A percentile compares a stretch with the other conserved stretches of the same genome.
phyloP scores from a whole-genome alignment of 805 yeast genomes.

The Vanderwaltozyma verrucispora region DNA sequence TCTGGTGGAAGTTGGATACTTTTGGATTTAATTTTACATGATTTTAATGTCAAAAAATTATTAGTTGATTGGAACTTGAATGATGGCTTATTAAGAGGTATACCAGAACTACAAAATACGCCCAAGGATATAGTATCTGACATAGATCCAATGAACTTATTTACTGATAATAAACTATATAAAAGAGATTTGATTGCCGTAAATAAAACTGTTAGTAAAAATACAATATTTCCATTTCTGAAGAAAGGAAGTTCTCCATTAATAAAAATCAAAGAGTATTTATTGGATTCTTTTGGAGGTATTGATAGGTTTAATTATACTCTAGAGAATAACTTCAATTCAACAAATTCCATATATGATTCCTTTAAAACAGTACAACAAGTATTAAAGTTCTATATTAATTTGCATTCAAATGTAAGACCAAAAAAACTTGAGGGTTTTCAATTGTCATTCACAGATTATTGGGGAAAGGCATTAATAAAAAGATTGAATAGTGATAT shows the following conservation, averaged over 20 bases:
- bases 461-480: constrained; percentile 56
- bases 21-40: constrained; percentile 35
- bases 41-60: constrained; percentile 28
- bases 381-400: constrained; percentile 38
- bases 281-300: neutral
- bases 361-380: constrained; percentile 25
- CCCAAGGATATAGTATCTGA: constrained; percentile 14
- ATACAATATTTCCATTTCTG: too few species aligned
- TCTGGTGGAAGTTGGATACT: constrained; percentile 72
- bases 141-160: neutral
- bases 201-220: too few species aligned
- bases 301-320: constrained; percentile 2
- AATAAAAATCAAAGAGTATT: constrained; percentile 7
- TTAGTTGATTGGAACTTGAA: constrained; percentile 33
- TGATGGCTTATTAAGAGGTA: constrained; percentile 43
- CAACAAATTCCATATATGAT: constrained; percentile 5
- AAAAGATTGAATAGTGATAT: constrained; percentile 26
- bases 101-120: constrained; percentile 41
- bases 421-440: constrained; percentile 44
- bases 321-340: constrained; percentile 1
- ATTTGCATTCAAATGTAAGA: constrained; percentile 44
- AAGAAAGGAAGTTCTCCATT: constrained; percentile 8
- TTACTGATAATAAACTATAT: neutral
- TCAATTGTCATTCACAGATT: constrained; percentile 51
- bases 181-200: neutral